Percentiles rank a stretch among this genome's conserved stretches.
Evolutionary conservation across 192 early-diverging fungal genomes (phyloP).

Genomic region (Entomortierella chlamydospora): DNA sequence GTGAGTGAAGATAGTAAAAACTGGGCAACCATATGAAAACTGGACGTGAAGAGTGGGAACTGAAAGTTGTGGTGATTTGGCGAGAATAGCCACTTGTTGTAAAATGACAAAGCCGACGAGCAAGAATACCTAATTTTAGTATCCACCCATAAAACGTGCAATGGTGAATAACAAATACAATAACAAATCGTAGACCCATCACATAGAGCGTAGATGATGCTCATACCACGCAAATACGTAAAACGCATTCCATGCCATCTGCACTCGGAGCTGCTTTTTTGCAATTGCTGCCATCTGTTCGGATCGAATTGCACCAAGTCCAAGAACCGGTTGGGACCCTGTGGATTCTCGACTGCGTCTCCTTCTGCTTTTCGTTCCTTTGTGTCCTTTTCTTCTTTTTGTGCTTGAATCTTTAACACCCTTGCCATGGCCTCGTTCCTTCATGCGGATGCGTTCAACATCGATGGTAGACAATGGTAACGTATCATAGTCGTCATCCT

Average conservation of each 20-base stretch:
- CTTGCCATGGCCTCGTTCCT: neutral
- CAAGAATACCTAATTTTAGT: slow-evolving; percentile 47
- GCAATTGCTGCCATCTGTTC: slow-evolving; percentile 28
- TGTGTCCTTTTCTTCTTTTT: neutral
- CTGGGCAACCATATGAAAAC: slow-evolving; percentile 89
- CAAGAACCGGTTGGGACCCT: neutral
- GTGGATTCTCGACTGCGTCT: neutral
- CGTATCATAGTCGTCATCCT: slow-evolving; percentile 29
- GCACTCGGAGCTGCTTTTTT: slow-evolving; percentile 25
- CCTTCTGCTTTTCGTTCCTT: neutral
- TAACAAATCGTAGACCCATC: too few species aligned
- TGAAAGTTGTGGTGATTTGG: slow-evolving; percentile 81
- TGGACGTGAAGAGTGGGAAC: slow-evolving; percentile 89
- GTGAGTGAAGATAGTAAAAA: slow-evolving; percentile 69
- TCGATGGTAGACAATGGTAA: slow-evolving; percentile 30
- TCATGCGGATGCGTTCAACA: neutral
- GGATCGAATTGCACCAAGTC: slow-evolving; percentile 19
- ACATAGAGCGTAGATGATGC: too few species aligned
- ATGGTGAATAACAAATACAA: too few species aligned
- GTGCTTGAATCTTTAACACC: neutral
- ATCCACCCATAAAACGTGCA: too few species aligned
- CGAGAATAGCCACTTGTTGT: slow-evolving; percentile 97
- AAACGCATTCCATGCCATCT: slow-evolving; percentile 51
- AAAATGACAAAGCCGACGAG: slow-evolving; percentile 81
- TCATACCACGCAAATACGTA: slow-evolving; percentile 63